phyloP scores from a whole-genome alignment of 2,329 filamentous ascomycete species.

The Colletotrichum eleusines region DNA sequence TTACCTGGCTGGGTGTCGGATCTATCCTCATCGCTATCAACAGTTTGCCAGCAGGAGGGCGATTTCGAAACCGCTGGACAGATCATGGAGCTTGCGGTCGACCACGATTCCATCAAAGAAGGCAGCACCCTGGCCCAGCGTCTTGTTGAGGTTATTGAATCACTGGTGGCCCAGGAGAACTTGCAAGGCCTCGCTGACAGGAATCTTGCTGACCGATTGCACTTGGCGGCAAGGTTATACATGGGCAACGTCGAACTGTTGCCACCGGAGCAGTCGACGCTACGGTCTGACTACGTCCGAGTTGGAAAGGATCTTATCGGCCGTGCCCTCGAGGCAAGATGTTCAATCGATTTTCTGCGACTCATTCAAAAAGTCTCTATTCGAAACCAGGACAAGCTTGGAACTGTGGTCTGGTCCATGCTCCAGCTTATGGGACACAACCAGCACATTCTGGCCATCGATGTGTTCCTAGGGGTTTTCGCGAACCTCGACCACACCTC shows the following conservation, averaged over 20 bases:
- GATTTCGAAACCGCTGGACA: conserved; percentile 23
- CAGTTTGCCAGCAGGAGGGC: conserved; percentile 31
- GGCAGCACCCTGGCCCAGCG: conserved; percentile 15
- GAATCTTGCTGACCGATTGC: conserved; percentile 10
- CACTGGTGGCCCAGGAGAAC: conserved; percentile 1
- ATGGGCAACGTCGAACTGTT: conserved; percentile 20
- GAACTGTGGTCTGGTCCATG: conserved; percentile 27
- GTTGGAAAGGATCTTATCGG: conserved; percentile 21
- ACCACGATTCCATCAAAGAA: conserved; percentile 19
- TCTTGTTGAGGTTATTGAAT: conserved; percentile 26
- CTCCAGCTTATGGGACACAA: conserved; percentile 10
- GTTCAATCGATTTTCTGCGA: neutral
- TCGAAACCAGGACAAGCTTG: conserved; percentile 4
- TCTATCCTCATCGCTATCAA: conserved; percentile 31
- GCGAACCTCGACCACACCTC: neutral
- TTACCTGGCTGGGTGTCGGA: conserved; percentile 36
- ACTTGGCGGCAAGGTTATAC: conserved; percentile 19
- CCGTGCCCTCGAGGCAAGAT: conserved; percentile 4
- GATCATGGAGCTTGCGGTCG: conserved; percentile 29
- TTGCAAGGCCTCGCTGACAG: neutral
- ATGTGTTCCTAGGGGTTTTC: conserved; percentile 31
- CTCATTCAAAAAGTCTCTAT: conserved; percentile 19
- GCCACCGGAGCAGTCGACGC: conserved; percentile 1
- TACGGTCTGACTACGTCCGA: conserved; percentile 16
- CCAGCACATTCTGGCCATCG: conserved; percentile 32